Base-by-base conservation (phyloP, 179 eudicot species). In the Heliamphora pulchella region DNA sequence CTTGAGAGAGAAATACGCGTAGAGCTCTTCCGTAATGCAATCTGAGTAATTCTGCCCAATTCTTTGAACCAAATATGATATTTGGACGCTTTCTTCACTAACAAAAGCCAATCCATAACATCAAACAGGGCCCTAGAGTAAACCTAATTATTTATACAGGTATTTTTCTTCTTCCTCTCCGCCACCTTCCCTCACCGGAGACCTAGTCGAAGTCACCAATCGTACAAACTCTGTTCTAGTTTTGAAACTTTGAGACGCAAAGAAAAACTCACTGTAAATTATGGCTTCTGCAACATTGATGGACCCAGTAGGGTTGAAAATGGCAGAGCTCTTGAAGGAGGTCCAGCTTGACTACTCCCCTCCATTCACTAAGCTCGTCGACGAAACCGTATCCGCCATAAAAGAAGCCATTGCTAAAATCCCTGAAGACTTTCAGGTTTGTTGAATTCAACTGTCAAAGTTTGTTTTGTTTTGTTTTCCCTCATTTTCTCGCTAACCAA, bases 261-360 rank as follows among this genome's bases (percentile, higher is more conserved):
- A 57, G 9, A 3, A 2, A 62, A 62, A 62, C 5, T 9, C 20
- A 48, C 79, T 0, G 17, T 14, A 13, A 47, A 17, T 13, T 3
- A 85, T 77, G 82, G 81, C 73, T 61, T 76, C 83, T 0, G 80
- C 43, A 5, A 31, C 81, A 15, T 9, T 20, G 22, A 78, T 77
- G 65, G 89, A 85, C 78, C 84, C 90, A 22, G 77, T 90, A 81
- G 82, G 80, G 70, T 74, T 91, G 83, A 90, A 94, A 77, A 80
- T 88, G 20, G 78, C 76, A 46, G 93, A 95, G 80, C 93, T 95
- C 8, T 82, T 93, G 54, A 91, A 91, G 77, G 97, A 95, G 61
- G 97, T 89, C 2, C 85, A 88, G 75, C 76, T 89, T 3, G 91
- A 91, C 47, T 90, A 86, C 85, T 88, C 97, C 14, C 85, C 95